Evolutionary conservation across 495 filamentous ascomycete genomes (phyloP).

Genomic region (Achaetomiella virescens): DNA sequence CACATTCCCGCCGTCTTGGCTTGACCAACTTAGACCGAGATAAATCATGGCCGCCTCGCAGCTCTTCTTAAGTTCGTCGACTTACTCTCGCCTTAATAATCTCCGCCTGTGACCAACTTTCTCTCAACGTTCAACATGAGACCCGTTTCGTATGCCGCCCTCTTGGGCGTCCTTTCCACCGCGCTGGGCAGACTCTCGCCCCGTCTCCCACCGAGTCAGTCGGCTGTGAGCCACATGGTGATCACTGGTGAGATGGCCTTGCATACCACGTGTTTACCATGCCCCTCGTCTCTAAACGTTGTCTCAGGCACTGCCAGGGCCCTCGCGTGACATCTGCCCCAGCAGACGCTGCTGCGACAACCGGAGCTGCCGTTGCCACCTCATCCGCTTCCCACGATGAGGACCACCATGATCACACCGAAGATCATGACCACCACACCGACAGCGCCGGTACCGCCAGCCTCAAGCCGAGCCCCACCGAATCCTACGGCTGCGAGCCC

Average conservation of each 20-base stretch:
- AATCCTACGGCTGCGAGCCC: slow-evolving; percentile 31
- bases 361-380: slow-evolving; percentile 5
- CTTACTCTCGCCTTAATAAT: background rate
- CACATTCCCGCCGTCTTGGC: no score
- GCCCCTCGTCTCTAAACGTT: background rate
- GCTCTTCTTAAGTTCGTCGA: background rate
- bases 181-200: slow-evolving; percentile 20
- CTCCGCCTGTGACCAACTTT: background rate
- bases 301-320: slow-evolving; percentile 31
- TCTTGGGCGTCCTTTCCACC: slow-evolving; percentile 18
- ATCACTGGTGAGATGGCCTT: slow-evolving; percentile 33
- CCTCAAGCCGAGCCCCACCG: slow-evolving; percentile 30
- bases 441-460: slow-evolving; percentile 14
- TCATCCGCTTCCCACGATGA: slow-evolving; percentile 11
- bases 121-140: slow-evolving; percentile 19
- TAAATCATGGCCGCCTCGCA: background rate
- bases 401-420: slow-evolving; percentile 12
- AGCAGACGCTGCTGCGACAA: background rate
- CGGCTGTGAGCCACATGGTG: slow-evolving; percentile 33
- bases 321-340: slow-evolving; percentile 16
- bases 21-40: no score
- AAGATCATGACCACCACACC: slow-evolving; percentile 15
- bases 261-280: background rate
- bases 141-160: slow-evolving; percentile 7
- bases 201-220: slow-evolving; percentile 34